Evolutionary conservation across 371 early-diverging fungal genomes (phyloP), one percentile per base, ranked within the genome.

Genomic region (Mortierella sp.): DNA sequence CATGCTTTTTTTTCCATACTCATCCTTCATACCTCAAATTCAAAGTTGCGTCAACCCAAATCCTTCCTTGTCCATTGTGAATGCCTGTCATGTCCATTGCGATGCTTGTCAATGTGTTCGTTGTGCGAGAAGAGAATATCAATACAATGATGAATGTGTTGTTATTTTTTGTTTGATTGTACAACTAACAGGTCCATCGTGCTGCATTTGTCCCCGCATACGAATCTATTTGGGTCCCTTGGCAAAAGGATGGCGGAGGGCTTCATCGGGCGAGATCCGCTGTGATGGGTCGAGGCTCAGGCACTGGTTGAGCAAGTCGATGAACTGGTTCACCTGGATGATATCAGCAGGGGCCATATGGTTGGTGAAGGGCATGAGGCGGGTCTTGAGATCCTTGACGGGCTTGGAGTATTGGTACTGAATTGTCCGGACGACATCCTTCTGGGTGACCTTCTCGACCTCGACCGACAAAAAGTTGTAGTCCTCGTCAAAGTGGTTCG

Each of bases 181-280:
- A 44, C 44, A 11, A 44, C 13, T 13, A 44, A 44, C 13, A 44
- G 16, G 44, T n/a, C n/a, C n/a, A n/a, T n/a, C n/a, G 16, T 10
- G 31, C 31, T 55, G 16, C 31, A 4, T 16, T 22, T 9, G 50
- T 24, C 24, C 8, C 5, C 10, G 24, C 50, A 50, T 2, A 4
- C 7, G 1, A 26, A n/a, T 40, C 45, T 74, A 79, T 86, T 81
- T 81, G n/a, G 68, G 44, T 79, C 68, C 75, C 68, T 83, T 90
- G 53, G 97, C 93, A 78, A 98, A 99, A 24, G 96, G 95, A 77
- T 98, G 97, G n/a, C 85, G 70, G 52, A 99, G 85, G 0, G 99
- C 98, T 77, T 98, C 95, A 22, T 89, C 88, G 2, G 99, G 97
- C n/a, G 96, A 94, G 71, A 97, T 90, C 64, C 99, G 91, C 76